A percentile compares a stretch with the other conserved stretches of the same genome.
Conservation (phyloP, 139 green algal genomes). For the Tetradesmus obliquus region DNA sequence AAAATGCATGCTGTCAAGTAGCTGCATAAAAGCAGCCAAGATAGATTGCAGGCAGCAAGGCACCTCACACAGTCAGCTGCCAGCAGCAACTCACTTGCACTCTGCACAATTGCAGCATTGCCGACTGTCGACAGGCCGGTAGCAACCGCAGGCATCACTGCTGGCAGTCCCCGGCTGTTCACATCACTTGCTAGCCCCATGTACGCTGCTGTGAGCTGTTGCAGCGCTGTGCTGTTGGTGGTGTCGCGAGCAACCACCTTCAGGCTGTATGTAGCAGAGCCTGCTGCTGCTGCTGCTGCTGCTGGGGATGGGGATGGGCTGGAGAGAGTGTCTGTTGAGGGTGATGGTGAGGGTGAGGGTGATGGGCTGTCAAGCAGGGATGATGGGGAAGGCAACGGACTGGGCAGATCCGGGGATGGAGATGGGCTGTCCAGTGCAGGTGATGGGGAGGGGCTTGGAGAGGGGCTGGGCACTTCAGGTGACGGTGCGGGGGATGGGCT, state of each 20-base stretch:
- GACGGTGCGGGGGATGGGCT: not conserved
- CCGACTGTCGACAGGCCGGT: not conserved
- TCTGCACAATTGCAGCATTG: not conserved
- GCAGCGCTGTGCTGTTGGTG: not conserved
- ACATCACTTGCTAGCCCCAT: not conserved
- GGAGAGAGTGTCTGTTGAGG: not conserved
- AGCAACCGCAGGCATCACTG: not conserved
- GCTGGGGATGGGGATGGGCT: not conserved
- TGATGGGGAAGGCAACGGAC: too few relatives aligned
- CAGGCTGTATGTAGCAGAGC: not conserved
- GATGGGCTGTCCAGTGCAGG: not conserved
- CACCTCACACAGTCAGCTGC: not conserved
- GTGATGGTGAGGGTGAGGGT: not conserved
- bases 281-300: not conserved
- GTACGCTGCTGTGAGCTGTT: not conserved
- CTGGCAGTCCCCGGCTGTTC: not conserved
- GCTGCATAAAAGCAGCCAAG: too few relatives aligned
- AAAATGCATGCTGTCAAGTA: too few relatives aligned
- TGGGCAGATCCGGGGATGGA: not conserved
- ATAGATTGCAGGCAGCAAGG: too few relatives aligned
- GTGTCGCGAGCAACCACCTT: not conserved
- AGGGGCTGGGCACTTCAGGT: not conserved
- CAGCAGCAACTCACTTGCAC: not conserved
- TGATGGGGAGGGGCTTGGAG: not conserved
- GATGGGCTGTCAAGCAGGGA: not conserved